Evolutionary conservation across 805 yeast genomes (phyloP).

Genomic region (Nakazawaea holstii): DNA sequence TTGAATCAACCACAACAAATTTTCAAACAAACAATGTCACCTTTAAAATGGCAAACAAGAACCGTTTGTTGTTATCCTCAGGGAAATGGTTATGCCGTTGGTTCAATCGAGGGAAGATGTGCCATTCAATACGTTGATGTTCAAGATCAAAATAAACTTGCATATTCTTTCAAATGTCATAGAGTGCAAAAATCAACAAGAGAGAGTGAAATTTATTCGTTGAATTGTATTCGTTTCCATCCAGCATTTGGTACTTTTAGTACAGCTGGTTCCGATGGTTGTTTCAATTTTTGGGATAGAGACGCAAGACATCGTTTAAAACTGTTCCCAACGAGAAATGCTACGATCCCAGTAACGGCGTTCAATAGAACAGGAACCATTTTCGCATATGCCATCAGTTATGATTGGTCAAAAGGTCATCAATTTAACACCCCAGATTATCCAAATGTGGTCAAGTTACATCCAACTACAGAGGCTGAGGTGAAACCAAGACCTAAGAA

Average conservation of each 20-base stretch:
- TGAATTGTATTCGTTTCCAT: slow-evolving; percentile 79
- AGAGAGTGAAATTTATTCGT: slow-evolving; percentile 69
- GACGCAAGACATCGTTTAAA: slow-evolving; percentile 84
- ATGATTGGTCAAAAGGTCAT: slow-evolving; percentile 95
- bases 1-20: slow-evolving; percentile 78
- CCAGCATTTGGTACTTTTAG: slow-evolving; percentile 87
- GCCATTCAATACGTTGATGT: slow-evolving; percentile 91
- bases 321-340: slow-evolving; percentile 63
- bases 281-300: slow-evolving; percentile 94
- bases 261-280: slow-evolving; percentile 94
- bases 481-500: slow-evolving; percentile 50
- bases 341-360: slow-evolving; percentile 68
- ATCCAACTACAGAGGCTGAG: slow-evolving; percentile 82
- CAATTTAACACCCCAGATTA: slow-evolving; percentile 69
- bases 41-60: slow-evolving; percentile 87
- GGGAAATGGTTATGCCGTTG: slow-evolving; percentile 90
- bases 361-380: slow-evolving; percentile 82
- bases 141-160: slow-evolving; percentile 59
- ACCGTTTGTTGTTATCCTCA: slow-evolving; percentile 79
- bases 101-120: slow-evolving; percentile 93
- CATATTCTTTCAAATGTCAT: slow-evolving; percentile 94
- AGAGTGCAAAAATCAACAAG: slow-evolving; percentile 54
- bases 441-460: slow-evolving; percentile 74
- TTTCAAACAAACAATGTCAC: slow-evolving; percentile 67
- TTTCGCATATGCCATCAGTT: slow-evolving; percentile 86